Conservation (phyloP, 108 stramenopile species). For the Epipyxis sp. region DNA sequence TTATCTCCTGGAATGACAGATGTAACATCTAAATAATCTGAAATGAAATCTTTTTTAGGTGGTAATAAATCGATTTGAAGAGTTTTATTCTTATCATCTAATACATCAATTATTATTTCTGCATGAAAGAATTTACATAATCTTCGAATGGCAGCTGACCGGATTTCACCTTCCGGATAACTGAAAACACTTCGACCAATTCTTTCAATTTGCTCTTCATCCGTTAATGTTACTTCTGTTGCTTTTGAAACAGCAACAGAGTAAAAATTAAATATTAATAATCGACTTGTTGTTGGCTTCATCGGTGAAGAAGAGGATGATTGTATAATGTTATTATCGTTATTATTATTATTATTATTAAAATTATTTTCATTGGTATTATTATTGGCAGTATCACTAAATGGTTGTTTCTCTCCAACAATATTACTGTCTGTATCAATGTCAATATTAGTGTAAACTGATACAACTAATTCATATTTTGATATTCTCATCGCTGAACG, state of each 20-base stretch:
- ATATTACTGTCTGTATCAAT: not conserved
- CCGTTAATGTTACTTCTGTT: not conserved
- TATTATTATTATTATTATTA: not conserved
- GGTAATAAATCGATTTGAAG: not conserved
- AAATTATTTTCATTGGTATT: not conserved
- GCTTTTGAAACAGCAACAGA: conserved; percentile 22
- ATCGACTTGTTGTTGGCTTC: not conserved
- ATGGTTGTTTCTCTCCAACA: not conserved
- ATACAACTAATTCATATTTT: conserved; percentile 27
- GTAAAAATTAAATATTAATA: conserved; percentile 23
- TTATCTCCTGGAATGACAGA: conserved; percentile 2
- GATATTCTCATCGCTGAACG: not conserved
- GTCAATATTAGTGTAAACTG: not conserved
- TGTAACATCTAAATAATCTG: not conserved
- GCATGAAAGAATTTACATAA: conserved; percentile 1
- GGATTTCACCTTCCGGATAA: not conserved
- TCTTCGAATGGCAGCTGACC: conserved; percentile 10
- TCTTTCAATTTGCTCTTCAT: not conserved
- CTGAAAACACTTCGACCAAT: not conserved
- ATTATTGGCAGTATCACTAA: not conserved
- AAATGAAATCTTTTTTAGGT: conserved; percentile 4
- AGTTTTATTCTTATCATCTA: not conserved
- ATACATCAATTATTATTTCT: conserved; percentile 10
- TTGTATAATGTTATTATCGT: not conserved
- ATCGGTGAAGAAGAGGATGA: not conserved